phyloP scores from a whole-genome alignment of 805 yeast genomes.

The Candida parachauliodes region DNA sequence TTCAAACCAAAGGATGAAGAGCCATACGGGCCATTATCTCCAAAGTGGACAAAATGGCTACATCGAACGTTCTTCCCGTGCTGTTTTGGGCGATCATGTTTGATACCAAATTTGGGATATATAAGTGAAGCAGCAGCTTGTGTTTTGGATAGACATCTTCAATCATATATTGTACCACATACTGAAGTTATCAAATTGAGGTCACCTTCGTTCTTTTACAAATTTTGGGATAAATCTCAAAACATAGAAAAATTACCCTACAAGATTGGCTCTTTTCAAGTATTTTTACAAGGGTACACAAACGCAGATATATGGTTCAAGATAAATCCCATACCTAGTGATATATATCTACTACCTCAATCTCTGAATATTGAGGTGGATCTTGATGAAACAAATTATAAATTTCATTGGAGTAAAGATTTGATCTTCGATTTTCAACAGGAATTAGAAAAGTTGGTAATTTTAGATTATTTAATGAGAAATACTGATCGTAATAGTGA shows the following conservation, averaged over 20 bases:
- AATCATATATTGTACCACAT: constrained; percentile 59
- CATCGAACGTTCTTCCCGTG: constrained; percentile 75
- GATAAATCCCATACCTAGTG: constrained; percentile 51
- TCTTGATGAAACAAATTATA: constrained; percentile 11
- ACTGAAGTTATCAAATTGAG: constrained; percentile 55
- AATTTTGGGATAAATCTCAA: constrained; percentile 39
- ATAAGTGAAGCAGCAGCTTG: constrained; percentile 72
- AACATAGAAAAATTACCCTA: constrained; percentile 27
- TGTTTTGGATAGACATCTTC: constrained; percentile 56
- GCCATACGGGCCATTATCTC: constrained; percentile 74
- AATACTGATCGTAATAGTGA: constrained; percentile 74
- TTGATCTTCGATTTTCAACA: constrained; percentile 49
- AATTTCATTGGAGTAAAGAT: constrained; percentile 52
- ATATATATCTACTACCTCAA: constrained; percentile 16
- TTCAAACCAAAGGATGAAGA: constrained; percentile 81
- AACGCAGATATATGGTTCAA: constrained; percentile 61
- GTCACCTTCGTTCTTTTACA: constrained; percentile 50
- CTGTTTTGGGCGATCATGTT: constrained; percentile 69
- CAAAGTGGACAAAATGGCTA: constrained; percentile 78
- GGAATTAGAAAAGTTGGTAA: constrained; percentile 66
- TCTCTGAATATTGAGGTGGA: constrained; percentile 18
- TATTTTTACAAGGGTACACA: constrained; percentile 53
- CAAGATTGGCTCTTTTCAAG: constrained; percentile 67
- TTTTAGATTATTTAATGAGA: constrained; percentile 67
- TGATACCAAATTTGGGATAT: constrained; percentile 71